Evolutionary conservation across 164 flowering plant genomes (phyloP).

Genomic region (Platanus orientalis): DNA sequence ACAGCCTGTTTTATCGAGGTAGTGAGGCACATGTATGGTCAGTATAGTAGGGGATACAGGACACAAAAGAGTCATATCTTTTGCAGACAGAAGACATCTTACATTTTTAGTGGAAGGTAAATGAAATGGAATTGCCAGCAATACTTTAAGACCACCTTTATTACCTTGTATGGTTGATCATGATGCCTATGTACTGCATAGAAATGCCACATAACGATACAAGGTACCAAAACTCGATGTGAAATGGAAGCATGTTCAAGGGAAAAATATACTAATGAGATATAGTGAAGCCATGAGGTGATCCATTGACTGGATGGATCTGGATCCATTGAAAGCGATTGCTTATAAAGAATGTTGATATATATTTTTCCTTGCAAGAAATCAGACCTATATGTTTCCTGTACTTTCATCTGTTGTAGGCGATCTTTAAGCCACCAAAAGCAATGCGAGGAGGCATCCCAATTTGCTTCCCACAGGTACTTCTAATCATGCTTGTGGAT

Average conservation of each 20-base stretch:
- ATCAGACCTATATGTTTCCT: background rate
- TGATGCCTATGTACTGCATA: background rate
- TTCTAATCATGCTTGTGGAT: background rate
- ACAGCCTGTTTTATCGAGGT: no score
- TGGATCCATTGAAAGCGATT: background rate
- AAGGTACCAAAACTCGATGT: background rate
- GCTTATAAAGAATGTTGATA: background rate
- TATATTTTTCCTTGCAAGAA: no score
- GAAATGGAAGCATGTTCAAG: background rate
- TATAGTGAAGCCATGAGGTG: background rate
- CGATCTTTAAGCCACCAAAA: conserved; percentile 78
- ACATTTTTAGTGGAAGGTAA: no score
- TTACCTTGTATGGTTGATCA: background rate
- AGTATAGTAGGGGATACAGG: no score
- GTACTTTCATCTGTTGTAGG: conserved; percentile 36
- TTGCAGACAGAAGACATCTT: no score
- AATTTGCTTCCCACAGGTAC: conserved; percentile 93
- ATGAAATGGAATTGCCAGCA: no score
- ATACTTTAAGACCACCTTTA: no score
- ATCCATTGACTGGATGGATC: no score
- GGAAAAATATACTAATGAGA: background rate
- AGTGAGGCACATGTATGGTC: no score
- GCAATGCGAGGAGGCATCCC: conserved; percentile 88
- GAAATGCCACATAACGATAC: background rate
- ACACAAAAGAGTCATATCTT: no score